Percentiles rank a stretch among this genome's conserved stretches.
Conservation (phyloP, 108 stramenopile species). For the Nannochloropsis granulata region DNA sequence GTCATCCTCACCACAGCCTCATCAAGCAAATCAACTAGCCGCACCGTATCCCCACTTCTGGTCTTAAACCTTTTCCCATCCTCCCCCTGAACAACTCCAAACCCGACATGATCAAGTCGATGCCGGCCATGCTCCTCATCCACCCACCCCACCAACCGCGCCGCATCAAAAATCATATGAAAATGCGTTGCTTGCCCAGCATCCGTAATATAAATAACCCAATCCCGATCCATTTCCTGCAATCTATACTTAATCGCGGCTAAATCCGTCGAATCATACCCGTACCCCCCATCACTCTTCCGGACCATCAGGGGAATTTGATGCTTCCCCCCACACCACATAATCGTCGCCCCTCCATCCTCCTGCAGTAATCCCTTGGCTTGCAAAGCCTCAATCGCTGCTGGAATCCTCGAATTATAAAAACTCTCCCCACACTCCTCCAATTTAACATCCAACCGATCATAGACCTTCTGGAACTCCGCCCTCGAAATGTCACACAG, state of each 20-base stretch:
- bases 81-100: conserved; percentile 90
- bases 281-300: conserved; percentile 95
- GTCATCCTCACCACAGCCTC: conserved; percentile 82
- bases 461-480: conserved; percentile 95
- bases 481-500: conserved; percentile 66
- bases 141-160: conserved; percentile 76
- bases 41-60: conserved; percentile 88
- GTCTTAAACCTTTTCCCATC: conserved; percentile 98
- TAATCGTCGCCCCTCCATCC: background rate
- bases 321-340: background rate
- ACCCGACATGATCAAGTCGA: conserved; percentile 85
- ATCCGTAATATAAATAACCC: conserved; percentile 91
- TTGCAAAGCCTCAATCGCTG: conserved; percentile 73
- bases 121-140: conserved; percentile 36
- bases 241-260: conserved; percentile 91
- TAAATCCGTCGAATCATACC: conserved; percentile 99
- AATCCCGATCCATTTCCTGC: conserved; percentile 51
- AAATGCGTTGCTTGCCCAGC: conserved; percentile 91
- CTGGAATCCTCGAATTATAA: conserved; percentile 94
- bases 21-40: conserved; percentile 91
- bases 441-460: conserved; percentile 75
- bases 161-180: conserved; percentile 81
- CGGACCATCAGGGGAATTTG: conserved; percentile 83
- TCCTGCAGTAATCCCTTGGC: background rate
- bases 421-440: conserved; percentile 92